Conservation (phyloP, 805 yeast genomes). For the Saturnispora hagleri region DNA sequence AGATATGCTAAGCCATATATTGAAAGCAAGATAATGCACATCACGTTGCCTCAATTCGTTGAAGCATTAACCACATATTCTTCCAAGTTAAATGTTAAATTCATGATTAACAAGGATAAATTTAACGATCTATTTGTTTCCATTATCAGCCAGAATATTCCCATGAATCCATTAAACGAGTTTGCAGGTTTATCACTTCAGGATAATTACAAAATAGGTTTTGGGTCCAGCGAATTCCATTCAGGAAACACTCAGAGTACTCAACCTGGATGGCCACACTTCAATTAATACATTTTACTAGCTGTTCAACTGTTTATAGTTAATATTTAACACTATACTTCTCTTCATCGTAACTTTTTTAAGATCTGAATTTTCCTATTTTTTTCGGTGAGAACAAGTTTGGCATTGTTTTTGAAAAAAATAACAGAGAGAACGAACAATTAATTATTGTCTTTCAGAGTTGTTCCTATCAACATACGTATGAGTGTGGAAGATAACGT, state of each 20-base stretch:
- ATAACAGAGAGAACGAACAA: not conserved
- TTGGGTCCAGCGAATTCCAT: not conserved
- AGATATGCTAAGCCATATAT: slow-evolving; percentile 29
- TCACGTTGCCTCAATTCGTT: slow-evolving; percentile 17
- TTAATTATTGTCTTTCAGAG: not conserved
- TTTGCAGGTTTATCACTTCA: not conserved
- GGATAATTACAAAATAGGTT: not conserved
- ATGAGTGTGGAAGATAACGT: slow-evolving; percentile 20
- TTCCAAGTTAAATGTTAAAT: slow-evolving; percentile 24
- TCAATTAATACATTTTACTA: not conserved
- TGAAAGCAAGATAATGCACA: slow-evolving; percentile 29
- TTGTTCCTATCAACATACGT: not conserved
- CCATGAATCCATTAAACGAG: not conserved
- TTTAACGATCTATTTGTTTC: slow-evolving; percentile 32
- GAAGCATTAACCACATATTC: slow-evolving; percentile 28
- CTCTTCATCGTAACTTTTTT: not conserved
- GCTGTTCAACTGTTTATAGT: not conserved
- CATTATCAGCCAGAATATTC: not conserved
- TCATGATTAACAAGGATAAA: slow-evolving; percentile 38
- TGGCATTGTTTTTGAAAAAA: not conserved
- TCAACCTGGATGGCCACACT: not conserved
- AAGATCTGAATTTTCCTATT: not conserved
- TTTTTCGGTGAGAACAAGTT: not conserved
- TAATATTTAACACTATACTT: not conserved
- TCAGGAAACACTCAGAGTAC: not conserved